Base-by-base conservation (phyloP, 371 early-diverging fungal species). In the Apophysomyces elegans region DNA sequence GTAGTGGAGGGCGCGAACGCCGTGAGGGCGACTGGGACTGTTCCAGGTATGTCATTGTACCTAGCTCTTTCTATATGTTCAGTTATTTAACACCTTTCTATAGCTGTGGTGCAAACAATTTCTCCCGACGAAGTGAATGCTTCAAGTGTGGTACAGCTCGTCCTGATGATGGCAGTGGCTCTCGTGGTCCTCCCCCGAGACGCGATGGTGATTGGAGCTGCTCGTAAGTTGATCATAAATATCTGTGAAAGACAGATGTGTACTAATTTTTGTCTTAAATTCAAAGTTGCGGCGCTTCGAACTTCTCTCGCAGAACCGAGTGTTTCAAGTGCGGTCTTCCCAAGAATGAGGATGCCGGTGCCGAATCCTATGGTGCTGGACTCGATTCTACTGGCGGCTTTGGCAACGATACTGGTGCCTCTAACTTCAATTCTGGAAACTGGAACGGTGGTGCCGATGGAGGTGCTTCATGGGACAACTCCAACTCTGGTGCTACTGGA, bases 241-340 rank as follows among this genome's bases (percentile, higher is more conserved):
- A n/a, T 18, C 11, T 44, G 16, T 32, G 1, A 36, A 26, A 26
- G 32, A 26, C 32, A 26, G 32, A 26, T 26, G 32, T 26, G 58
- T 64, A 39, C 7, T 61, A 7, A 11, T 46, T 45, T 14, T 62
- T 37, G 16, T 35, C 44, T 14, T 54, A 56, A 44, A 12, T 18
- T 44, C 43, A 16, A 56, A 69, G 69, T 0, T 88, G 89, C 62
- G 76, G 83, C 35, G 84, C 81, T 61, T 82, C 79, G 47, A 86
- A 86, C 60, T 88, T 86, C 66, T 83, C 86, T 47, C 80, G 85
- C 59, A 76, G 90, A 64, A 77, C 81, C 35, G 86, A 83, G 58
- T 91, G 91, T 71, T 88, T 84, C 79, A 86, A 85, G 70, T 91
- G 91, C 64, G 73, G 74, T 44, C 73, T 80, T 39, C 78, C 86